These are phyloP conservation scores for Bombardia bombarda DNA, from an alignment of 495 filamentous ascomycete species.

Conservation along the genomic window DNA sequence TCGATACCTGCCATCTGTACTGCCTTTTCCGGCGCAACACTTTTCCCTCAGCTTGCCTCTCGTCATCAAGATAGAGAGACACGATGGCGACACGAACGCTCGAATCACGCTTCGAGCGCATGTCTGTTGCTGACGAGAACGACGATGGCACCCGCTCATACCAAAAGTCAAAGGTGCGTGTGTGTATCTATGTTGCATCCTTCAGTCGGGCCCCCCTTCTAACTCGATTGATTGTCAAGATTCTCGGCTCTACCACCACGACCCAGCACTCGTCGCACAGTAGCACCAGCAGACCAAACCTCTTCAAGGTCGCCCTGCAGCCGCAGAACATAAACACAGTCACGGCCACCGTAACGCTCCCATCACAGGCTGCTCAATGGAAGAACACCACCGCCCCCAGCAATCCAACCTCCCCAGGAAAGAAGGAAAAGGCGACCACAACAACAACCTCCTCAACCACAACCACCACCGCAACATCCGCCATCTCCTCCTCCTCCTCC, in stretches of 20 bases:
- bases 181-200: no score
- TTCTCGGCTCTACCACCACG: slow-evolving; percentile 45
- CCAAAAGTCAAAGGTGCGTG: slow-evolving; percentile 65
- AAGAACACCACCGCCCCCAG: slow-evolving; percentile 13
- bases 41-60: no score
- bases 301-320: slow-evolving; percentile 77
- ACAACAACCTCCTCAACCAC: slow-evolving; percentile 30
- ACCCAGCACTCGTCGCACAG: slow-evolving; percentile 50
- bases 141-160: slow-evolving; percentile 46
- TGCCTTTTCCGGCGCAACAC: no score
- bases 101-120: slow-evolving; percentile 73
- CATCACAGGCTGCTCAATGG: slow-evolving; percentile 58
- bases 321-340: slow-evolving; percentile 49
- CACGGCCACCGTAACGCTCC: slow-evolving; percentile 52
- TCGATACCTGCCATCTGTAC: no score
- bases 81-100: slow-evolving; percentile 50
- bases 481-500: slow-evolving; percentile 6
- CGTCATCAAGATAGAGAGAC: no score
- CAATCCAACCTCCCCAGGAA: no score
- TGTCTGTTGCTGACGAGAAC: slow-evolving; percentile 78
- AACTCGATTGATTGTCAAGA: no score
- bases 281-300: slow-evolving; percentile 57
- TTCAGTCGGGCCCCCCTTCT: no score
- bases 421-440: slow-evolving; percentile 4
- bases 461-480: slow-evolving; percentile 25